Conservation (phyloP, 75 land plant genomes). For the Cryptomeria japonica region DNA sequence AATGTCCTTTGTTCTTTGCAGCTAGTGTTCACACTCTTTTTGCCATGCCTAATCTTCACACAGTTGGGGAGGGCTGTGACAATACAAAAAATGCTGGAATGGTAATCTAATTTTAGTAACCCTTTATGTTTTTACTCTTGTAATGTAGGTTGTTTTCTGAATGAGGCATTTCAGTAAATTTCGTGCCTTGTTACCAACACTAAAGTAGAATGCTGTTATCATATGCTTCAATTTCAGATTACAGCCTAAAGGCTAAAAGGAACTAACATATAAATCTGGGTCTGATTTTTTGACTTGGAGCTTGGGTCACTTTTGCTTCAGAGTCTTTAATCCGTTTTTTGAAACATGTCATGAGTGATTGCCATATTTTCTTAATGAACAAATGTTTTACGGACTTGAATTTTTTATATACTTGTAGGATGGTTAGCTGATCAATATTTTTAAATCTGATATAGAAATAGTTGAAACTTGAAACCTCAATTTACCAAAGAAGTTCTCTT, state of each 20-base stretch:
- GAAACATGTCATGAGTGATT: not conserved
- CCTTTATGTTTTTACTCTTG: not conserved
- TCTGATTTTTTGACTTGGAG: not conserved
- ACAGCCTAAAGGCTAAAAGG: not conserved
- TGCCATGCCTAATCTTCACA: conserved; percentile 93
- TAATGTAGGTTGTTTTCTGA: not conserved
- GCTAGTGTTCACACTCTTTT: conserved; percentile 88
- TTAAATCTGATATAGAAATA: not conserved
- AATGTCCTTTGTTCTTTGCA: conserved; percentile 35
- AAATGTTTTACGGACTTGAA: not conserved
- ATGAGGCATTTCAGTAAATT: not conserved
- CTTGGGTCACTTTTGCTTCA: not conserved
- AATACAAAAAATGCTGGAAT: conserved; percentile 75
- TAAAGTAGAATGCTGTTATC: not conserved
- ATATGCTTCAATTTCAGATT: not conserved
- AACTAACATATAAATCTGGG: not conserved
- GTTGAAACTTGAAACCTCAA: not conserved
- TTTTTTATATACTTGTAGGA: not conserved
- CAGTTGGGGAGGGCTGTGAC: conserved; percentile 86
- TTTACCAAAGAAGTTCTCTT: not conserved
- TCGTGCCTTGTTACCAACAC: not conserved
- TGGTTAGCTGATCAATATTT: not conserved
- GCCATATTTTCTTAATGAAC: not conserved
- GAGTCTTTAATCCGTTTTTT: not conserved
- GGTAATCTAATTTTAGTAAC: conserved; percentile 35